Evolutionary conservation across 1,284 basidiomycete species (phyloP), one percentile per base, ranked within the genome.

Genomic region (Testicularia cyperi): DNA sequence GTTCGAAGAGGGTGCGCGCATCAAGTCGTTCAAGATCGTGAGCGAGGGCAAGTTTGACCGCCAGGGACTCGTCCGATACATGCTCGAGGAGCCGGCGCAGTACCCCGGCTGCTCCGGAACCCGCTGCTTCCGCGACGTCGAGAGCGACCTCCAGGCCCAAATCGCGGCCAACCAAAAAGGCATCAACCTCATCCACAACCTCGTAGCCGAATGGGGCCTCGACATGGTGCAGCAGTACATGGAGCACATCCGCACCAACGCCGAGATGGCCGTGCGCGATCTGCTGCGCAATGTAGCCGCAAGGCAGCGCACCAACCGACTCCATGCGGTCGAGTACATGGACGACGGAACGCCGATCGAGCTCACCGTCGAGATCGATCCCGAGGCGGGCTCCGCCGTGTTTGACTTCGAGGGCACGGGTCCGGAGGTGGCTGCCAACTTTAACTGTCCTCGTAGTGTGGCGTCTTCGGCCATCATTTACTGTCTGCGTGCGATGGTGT

Each of bases 91-190:
- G 56, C 92, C 92, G 0, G 87, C 86, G 5, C 82, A 84, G 74
- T 92, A 90, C 73, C 72, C 75, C 1, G 77, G 76, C 12, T 78
- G 78, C 55, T 76, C 72, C 1, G 78, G 78, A 12, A 72, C 69
- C 0, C 58, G 79, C 3, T 78, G 77, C 54, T 68, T 94, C 45
- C 80, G 86, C 39, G 91, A 96, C 72, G 87, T 94, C 13, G 88
- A 92, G 80, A 88, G 88, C 63, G 92, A 96, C 76, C 77, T 96
- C 48, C 91, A 92, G 77, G 92, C 92, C 41, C 92, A 95, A 86
- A 88, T 97, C 51, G 90, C 92, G 0, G 92, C 94, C 14, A 96
- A 95, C 75, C 85, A 94, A 78, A 96, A 95, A 79, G 92, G 91
- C 13, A 85, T 77, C 52, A 66, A 62, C 16, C 42, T 75, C 31